Conservation (phyloP, 1,284 basidiomycete genomes). For the Ustilago xerochloae region DNA sequence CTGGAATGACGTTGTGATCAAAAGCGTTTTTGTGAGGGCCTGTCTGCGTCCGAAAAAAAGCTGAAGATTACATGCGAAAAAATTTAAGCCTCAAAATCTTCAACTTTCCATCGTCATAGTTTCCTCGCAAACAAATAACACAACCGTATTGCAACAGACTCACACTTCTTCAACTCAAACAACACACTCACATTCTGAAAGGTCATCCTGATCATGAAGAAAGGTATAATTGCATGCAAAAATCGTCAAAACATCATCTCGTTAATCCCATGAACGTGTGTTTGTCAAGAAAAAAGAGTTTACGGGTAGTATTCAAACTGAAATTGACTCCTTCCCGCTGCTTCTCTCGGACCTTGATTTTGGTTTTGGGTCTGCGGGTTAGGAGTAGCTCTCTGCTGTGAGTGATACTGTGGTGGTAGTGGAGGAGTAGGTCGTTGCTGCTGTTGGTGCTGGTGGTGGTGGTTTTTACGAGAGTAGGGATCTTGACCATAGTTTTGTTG, state of each 20-base stretch:
- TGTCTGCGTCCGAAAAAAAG: background rate
- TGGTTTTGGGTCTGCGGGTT: background rate
- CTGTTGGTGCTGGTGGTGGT: background rate
- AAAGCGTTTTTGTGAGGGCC: no score
- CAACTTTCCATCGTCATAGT: no score
- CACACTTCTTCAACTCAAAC: background rate
- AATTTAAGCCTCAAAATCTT: no score
- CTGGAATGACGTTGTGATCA: no score
- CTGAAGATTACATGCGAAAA: no score
- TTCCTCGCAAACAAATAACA: no score
- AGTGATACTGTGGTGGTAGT: no score
- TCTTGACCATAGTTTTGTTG: background rate
- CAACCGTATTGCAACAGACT: no score
- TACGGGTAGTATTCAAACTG: slow-evolving; percentile 30
- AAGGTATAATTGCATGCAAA: slow-evolving; percentile 1
- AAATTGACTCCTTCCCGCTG: slow-evolving; percentile 2
- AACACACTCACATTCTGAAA: background rate
- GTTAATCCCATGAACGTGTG: no score
- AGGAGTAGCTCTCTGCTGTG: background rate
- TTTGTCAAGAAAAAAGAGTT: no score
- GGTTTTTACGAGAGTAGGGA: background rate
- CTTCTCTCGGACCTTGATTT: background rate
- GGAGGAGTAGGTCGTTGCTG: no score
- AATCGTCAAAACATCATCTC: background rate
- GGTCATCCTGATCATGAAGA: background rate